Evolutionary conservation across 1,139 yeast genomes (phyloP), one percentile per base, ranked within the genome.

Genomic region (Hansenula lynferdii): DNA sequence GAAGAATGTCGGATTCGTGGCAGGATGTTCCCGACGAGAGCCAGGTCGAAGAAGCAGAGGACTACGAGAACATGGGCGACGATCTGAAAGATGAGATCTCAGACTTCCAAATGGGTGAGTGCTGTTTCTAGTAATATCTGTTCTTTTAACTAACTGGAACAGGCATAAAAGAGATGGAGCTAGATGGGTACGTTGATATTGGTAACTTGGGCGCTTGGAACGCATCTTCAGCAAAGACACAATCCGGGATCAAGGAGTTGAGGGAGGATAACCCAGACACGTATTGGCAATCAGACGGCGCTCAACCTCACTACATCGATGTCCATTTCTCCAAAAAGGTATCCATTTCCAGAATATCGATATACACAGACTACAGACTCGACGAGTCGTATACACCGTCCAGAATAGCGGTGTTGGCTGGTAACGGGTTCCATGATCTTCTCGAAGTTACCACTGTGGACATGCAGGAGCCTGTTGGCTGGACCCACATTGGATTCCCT

Each of bases 221-320:
- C 33, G 78, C 87, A 0, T 85, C 96, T 1, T 82, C 96, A 0
- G 65, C 44, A 51, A 92, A 90, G 51, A 74, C 73, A 17, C 95
- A 92, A 0, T 79, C 69, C 50, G 95, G 94, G 0, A 69, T 87
- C 11, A 64, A 65, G 18, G 83, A 82, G 49, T 67, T 92, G 10
- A 65, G 94, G 25, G 87, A 85, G 39, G 94, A 86, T 53, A 74
- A 80, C 15, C 85, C 95, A 0, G 71, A 73, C 30, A 65, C 81
- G 4, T 90, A 71, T 58, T 94, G 99, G 99, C 98, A 94, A 58
- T 85, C 95, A 37, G 98, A 94, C 58, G 98, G 97, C 24, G 72
- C 76, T n/a, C 89, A 83, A 50, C 98, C 98, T 0, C 98, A 94
- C 61, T 69, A 70, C 23, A 68, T 92, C 12, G 85, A 86, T 36